Conservation (phyloP, 169 alveolate species). For the Cystoisospora suis region DNA sequence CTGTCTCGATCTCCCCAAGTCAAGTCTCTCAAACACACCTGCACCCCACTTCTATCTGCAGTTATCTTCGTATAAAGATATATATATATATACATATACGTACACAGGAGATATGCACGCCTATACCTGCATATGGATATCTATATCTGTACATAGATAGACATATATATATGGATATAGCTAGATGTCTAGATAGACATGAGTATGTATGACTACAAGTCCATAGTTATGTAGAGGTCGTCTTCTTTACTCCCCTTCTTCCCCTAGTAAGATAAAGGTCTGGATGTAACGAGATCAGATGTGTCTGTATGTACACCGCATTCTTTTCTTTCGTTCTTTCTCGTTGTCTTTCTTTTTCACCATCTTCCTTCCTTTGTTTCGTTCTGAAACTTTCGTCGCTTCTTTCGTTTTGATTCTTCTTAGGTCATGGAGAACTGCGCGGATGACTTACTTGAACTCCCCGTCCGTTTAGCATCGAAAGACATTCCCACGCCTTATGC, state of each 20-base stretch:
- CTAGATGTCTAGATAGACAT: background rate
- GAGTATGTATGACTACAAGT: too few relatives aligned
- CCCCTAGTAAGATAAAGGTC: too few relatives aligned
- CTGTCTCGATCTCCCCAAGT: too few relatives aligned
- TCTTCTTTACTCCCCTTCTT: too few relatives aligned
- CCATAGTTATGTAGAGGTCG: too few relatives aligned
- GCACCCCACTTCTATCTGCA: background rate
- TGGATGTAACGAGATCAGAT: too few relatives aligned
- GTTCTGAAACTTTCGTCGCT: background rate
- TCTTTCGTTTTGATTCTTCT: background rate
- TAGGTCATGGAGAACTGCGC: slow-evolving; percentile 72
- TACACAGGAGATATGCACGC: background rate
- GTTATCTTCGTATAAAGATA: background rate
- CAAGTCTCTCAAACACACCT: too few relatives aligned
- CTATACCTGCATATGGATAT: background rate
- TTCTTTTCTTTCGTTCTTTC: too few relatives aligned
- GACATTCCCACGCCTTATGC: slow-evolving; percentile 78
- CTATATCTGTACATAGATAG: background rate
- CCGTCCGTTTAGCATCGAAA: slow-evolving; percentile 73
- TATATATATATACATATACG: background rate
- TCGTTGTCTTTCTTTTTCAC: too few relatives aligned
- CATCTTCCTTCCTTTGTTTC: background rate
- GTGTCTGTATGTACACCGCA: too few relatives aligned
- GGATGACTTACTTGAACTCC: slow-evolving; percentile 65
- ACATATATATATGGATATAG: background rate